Conservation (phyloP, 805 yeast genomes). For the Wickerhamomyces chaumierensis region DNA sequence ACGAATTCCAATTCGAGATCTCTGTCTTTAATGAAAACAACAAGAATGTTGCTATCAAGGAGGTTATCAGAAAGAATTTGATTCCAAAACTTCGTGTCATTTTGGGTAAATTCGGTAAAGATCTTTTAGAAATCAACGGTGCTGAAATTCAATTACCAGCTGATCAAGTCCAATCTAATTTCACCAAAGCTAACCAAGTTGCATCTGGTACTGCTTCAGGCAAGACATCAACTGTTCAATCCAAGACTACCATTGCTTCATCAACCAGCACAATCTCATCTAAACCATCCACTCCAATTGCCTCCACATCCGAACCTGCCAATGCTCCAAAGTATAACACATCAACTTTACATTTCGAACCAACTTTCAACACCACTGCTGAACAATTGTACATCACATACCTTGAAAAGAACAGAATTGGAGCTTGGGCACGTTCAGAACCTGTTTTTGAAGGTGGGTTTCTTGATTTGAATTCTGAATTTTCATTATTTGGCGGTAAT, state of each 20-base stretch:
- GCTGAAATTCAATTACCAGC: slow-evolving; percentile 79
- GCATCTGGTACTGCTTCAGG: slow-evolving; percentile 3
- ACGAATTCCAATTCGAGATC: slow-evolving; percentile 78
- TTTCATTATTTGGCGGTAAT: slow-evolving; percentile 78
- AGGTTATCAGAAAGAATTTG: slow-evolving; percentile 35
- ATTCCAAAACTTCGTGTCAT: slow-evolving; percentile 58
- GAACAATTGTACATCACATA: slow-evolving; percentile 75
- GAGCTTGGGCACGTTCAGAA: slow-evolving; percentile 81
- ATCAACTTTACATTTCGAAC: slow-evolving; percentile 63
- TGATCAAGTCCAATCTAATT: slow-evolving; percentile 46
- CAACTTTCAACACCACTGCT: slow-evolving; percentile 79
- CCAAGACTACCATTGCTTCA: not conserved
- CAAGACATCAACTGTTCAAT: not conserved
- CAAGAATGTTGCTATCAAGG: slow-evolving; percentile 43
- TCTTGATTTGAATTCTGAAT: slow-evolving; percentile 43
- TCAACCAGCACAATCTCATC: slow-evolving; percentile 2
- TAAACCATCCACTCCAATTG: slow-evolving; percentile 6
- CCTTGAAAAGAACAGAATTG: slow-evolving; percentile 62
- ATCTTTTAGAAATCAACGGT: slow-evolving; percentile 66
- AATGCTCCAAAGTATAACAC: slow-evolving; percentile 64
- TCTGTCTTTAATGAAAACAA: slow-evolving; percentile 45
- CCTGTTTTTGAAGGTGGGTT: slow-evolving; percentile 41
- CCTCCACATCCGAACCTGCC: slow-evolving; percentile 10
- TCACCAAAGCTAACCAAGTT: slow-evolving; percentile 39
- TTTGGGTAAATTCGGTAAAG: slow-evolving; percentile 62